These are phyloP conservation scores for Diplodia intermedia DNA, from an alignment of 2,329 filamentous ascomycete species.

Conservation along the genomic window DNA sequence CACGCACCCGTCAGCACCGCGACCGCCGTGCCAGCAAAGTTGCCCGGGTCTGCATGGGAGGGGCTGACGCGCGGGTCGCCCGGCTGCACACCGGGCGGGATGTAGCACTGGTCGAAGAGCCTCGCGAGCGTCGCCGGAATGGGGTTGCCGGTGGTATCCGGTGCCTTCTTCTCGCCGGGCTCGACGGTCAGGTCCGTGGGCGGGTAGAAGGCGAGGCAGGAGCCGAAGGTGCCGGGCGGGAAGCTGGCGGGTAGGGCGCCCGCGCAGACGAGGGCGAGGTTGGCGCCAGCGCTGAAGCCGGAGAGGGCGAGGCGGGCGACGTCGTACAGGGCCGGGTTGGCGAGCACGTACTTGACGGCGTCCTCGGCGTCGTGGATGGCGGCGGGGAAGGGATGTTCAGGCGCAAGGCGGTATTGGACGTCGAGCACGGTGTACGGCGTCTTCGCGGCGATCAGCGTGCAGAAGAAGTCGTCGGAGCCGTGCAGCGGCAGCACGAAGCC, in stretches of 20 bases:
- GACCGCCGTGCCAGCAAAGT: slow-evolving; percentile 38
- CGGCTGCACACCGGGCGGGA: slow-evolving; percentile 38
- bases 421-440: slow-evolving; percentile 46
- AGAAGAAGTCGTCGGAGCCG: slow-evolving; percentile 51
- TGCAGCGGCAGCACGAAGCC: slow-evolving; percentile 47
- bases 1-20: slow-evolving; percentile 48
- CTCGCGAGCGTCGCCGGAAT: slow-evolving; percentile 37
- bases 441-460: slow-evolving; percentile 43
- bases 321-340: slow-evolving; percentile 39
- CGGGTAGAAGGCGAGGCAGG: slow-evolving; percentile 46
- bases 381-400: slow-evolving; percentile 50
- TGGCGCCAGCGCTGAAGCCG: slow-evolving; percentile 53
- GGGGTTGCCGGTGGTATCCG: slow-evolving; percentile 35
- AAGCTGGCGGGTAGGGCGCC: slow-evolving; percentile 38
- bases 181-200: slow-evolving; percentile 44
- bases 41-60: slow-evolving; percentile 38
- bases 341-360: slow-evolving; percentile 43
- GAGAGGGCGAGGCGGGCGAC: slow-evolving; percentile 41
- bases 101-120: slow-evolving; percentile 48
- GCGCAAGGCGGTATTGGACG: slow-evolving; percentile 48
- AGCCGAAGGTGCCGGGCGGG: slow-evolving; percentile 41
- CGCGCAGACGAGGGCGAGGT: slow-evolving; percentile 44
- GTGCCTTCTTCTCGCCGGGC: slow-evolving; percentile 42
- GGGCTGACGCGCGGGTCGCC: slow-evolving; percentile 48
- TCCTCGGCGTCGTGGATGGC: slow-evolving; percentile 49